phyloP scores from a whole-genome alignment of 148 eudicot species.

The Rhododendron molle region DNA sequence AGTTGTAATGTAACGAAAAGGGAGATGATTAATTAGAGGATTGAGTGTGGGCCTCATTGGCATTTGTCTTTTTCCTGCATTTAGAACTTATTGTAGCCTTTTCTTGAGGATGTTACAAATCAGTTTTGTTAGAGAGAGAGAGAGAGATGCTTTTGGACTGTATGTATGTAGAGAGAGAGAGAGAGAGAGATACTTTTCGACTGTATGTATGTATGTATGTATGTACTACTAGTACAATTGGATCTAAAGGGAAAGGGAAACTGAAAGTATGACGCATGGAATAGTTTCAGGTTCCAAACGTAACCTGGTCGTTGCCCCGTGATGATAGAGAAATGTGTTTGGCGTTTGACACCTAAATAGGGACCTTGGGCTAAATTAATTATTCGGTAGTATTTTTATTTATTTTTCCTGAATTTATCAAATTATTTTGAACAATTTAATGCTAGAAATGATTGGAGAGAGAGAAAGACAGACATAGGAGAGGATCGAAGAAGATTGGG shows the following conservation, averaged over 20 bases:
- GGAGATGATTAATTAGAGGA: background rate
- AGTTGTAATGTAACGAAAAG: background rate
- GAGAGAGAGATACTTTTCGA: too few relatives aligned
- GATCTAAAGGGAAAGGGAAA: background rate
- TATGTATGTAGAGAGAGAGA: background rate
- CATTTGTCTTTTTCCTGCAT: slow-evolving; percentile 6
- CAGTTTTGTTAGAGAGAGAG: slow-evolving; percentile 1
- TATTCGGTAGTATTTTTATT: background rate
- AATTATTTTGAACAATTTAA: background rate
- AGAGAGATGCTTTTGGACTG: background rate
- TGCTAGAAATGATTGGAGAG: background rate
- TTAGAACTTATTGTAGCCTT: background rate
- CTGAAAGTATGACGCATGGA: background rate
- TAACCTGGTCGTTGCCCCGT: background rate
- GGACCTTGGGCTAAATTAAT: background rate
- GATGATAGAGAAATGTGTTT: background rate
- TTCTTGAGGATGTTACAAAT: background rate
- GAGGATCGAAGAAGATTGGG: too few relatives aligned
- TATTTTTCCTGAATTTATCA: background rate
- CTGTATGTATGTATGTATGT: too few relatives aligned
- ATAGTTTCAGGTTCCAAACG: background rate
- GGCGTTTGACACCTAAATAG: background rate
- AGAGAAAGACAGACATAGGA: too few relatives aligned
- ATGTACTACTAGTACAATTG: too few relatives aligned
- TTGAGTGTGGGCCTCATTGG: background rate